Conservation (phyloP, 495 filamentous ascomycete genomes). For the Daldinia vernicosa region DNA sequence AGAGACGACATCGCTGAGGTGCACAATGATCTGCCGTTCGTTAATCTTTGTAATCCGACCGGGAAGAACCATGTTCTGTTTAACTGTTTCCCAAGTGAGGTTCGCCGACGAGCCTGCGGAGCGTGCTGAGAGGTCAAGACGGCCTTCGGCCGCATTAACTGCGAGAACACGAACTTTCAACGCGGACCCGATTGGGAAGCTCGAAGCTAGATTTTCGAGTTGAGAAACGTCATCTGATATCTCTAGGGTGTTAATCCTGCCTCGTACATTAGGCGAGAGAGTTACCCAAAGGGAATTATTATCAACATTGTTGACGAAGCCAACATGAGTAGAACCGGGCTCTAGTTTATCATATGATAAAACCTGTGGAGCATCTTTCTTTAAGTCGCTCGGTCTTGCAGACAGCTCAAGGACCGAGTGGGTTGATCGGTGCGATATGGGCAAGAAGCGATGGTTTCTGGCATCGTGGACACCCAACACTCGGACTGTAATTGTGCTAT, state of each 20-base stretch:
- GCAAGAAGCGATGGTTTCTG: conserved; percentile 87
- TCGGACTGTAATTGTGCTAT: conserved; percentile 75
- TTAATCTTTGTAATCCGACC: conserved; percentile 85
- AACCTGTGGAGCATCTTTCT: conserved; percentile 57
- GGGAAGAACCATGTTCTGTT: conserved; percentile 79
- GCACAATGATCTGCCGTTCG: conserved; percentile 83
- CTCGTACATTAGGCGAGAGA: conserved; percentile 88
- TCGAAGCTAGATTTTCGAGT: conserved; percentile 76
- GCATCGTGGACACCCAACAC: conserved; percentile 90
- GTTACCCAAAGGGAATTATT: conserved; percentile 86
- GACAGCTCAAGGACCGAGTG: conserved; percentile 90
- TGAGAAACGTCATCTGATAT: conserved; percentile 84
- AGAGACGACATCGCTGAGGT: conserved; percentile 78
- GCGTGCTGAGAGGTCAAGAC: conserved; percentile 83
- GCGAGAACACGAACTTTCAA: conserved; percentile 77
- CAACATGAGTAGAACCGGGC: conserved; percentile 73
- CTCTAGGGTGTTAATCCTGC: conserved; percentile 80
- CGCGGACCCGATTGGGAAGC: conserved; percentile 89
- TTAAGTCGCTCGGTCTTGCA: conserved; percentile 75
- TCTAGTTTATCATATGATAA: conserved; percentile 78
- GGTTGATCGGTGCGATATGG: conserved; percentile 82
- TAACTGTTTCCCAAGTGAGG: conserved; percentile 72
- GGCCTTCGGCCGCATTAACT: conserved; percentile 76
- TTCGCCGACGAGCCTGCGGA: conserved; percentile 60
- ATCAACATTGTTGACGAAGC: conserved; percentile 87